A percentile compares a stretch with the other conserved stretches of the same genome.
These are phyloP conservation scores for Cornus florida DNA, from an alignment of 148 eudicot species.

Conservation along the genomic window DNA sequence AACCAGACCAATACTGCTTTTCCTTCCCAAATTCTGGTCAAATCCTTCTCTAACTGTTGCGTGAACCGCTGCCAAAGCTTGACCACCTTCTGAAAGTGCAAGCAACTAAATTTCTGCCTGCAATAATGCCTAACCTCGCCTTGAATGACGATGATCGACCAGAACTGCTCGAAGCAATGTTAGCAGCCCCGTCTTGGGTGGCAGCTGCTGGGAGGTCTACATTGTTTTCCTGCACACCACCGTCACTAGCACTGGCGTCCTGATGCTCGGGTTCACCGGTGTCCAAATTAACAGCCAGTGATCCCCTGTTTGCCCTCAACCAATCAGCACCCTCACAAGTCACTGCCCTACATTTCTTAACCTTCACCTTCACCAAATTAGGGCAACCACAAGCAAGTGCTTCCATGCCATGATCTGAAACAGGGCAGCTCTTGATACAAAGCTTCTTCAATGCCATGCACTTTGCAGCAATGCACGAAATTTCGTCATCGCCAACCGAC, in stretches of 20 bases:
- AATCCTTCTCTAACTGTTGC: slow-evolving; percentile 13
- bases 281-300: slow-evolving; percentile 44
- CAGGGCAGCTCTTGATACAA: slow-evolving; percentile 59
- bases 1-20: neutral
- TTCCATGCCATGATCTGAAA: slow-evolving; percentile 54
- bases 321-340: slow-evolving; percentile 46
- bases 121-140: slow-evolving; percentile 39
- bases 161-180: slow-evolving; percentile 23
- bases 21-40: slow-evolving; percentile 6
- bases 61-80: slow-evolving; percentile 39
- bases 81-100: slow-evolving; percentile 57
- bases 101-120: slow-evolving; percentile 40
- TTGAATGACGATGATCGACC: slow-evolving; percentile 41
- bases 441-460: slow-evolving; percentile 55
- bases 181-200: slow-evolving; percentile 15
- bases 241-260: slow-evolving; percentile 41
- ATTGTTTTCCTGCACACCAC: slow-evolving; percentile 28
- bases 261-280: slow-evolving; percentile 36
- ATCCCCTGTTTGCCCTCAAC: slow-evolving; percentile 43
- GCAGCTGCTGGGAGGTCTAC: slow-evolving; percentile 21
- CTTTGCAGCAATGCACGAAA: slow-evolving; percentile 53
- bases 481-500: slow-evolving; percentile 55
- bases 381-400: slow-evolving; percentile 61
- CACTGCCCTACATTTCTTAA: slow-evolving; percentile 56
- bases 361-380: slow-evolving; percentile 58